phyloP scores from a whole-genome alignment of 2,329 filamentous ascomycete genomes.

The Verticillium alfalfae region DNA sequence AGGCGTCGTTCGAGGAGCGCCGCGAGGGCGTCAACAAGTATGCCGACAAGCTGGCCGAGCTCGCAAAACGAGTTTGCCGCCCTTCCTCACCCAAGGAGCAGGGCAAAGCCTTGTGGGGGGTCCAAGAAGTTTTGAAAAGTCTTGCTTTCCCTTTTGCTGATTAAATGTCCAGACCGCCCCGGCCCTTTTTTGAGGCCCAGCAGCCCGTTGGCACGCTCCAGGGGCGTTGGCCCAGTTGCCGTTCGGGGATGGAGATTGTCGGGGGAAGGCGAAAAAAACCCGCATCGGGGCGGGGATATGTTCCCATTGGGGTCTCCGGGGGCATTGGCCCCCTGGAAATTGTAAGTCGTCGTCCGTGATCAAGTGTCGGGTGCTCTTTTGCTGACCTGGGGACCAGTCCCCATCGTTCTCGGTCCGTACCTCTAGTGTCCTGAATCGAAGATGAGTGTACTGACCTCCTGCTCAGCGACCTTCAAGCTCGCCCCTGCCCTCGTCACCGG shows the following conservation, averaged over 20 bases:
- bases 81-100: slow-evolving; percentile 14
- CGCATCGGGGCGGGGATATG: slow-evolving; percentile 22
- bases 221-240: slow-evolving; percentile 3
- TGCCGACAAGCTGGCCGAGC: slow-evolving; percentile 13
- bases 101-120: slow-evolving; percentile 15
- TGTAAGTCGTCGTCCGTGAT: slow-evolving; percentile 36
- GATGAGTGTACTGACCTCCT: background rate
- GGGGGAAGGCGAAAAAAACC: slow-evolving; percentile 18
- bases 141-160: too few relatives aligned
- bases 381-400: slow-evolving; percentile 4
- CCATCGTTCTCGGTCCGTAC: slow-evolving; percentile 7
- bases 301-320: slow-evolving; percentile 32
- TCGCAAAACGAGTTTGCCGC: slow-evolving; percentile 5
- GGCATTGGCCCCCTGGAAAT: slow-evolving; percentile 54
- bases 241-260: slow-evolving; percentile 9
- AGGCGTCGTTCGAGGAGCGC: slow-evolving; percentile 24
- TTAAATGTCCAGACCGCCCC: background rate
- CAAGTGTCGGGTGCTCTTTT: slow-evolving; percentile 26
- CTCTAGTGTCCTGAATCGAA: background rate
- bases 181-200: slow-evolving; percentile 5
- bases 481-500: slow-evolving; percentile 51
- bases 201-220: too few relatives aligned
- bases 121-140: background rate
- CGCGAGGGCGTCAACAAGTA: slow-evolving; percentile 13
- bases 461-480: slow-evolving; percentile 42